Conservation (phyloP, 176 grass and related monocot species). For the Oryza nivara region DNA sequence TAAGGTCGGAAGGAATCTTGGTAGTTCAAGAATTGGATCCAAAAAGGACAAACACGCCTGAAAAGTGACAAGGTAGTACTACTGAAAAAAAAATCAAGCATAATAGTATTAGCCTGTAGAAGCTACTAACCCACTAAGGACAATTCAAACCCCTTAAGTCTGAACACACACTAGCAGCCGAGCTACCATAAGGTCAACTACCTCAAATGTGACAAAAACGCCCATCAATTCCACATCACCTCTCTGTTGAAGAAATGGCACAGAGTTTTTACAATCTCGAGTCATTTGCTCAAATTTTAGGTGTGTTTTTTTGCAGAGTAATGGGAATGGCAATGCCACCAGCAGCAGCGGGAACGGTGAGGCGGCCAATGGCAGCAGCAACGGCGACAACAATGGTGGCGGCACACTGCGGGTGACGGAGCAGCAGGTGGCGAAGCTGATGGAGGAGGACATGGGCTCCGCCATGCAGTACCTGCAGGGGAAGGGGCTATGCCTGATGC, state of each 20-base stretch:
- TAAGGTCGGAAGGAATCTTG: constrained; percentile 46
- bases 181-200: constrained; percentile 35
- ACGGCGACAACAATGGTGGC: constrained; percentile 45
- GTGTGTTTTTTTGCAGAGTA: constrained; percentile 34
- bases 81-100: constrained; percentile 31
- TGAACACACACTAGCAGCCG: constrained; percentile 7
- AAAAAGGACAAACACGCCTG: constrained; percentile 48
- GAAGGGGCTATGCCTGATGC: constrained; percentile 96
- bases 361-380: background rate
- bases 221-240: background rate
- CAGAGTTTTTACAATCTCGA: background rate
- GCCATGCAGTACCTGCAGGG: constrained; percentile 99
- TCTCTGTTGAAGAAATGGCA: background rate
- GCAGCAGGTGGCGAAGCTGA: constrained; percentile 86
- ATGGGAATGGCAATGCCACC: constrained; percentile 29
- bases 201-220: background rate
- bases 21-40: constrained; percentile 33
- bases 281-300: constrained; percentile 1
- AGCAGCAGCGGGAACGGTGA: constrained; percentile 35
- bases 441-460: constrained; percentile 93
- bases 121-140: constrained; percentile 35
- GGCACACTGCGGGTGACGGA: constrained; percentile 71
- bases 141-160: constrained; percentile 22
- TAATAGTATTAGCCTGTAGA: constrained; percentile 26
- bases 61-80: constrained; percentile 44